Evolutionary conservation across 2,329 filamentous ascomycete genomes (phyloP), one percentile per base, ranked within the genome.

Genomic region (Scedosporium apiospermum): DNA sequence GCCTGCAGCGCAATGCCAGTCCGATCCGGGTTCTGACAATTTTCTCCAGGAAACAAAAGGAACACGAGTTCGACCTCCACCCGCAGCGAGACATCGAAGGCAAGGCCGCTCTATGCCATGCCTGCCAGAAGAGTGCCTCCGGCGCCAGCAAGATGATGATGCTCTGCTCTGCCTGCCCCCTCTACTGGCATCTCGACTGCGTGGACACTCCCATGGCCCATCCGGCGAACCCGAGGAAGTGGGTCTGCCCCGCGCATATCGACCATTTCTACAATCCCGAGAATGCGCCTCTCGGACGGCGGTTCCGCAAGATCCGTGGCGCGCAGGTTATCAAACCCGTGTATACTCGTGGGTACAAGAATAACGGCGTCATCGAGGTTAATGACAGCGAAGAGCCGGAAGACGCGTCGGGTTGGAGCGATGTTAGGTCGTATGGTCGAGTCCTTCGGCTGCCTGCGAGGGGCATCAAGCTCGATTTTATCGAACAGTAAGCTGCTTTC

Each of bases 171-270:
- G 85, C 83, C 69, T 99, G 93, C 75, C 80, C 84, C 12, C 82
- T 91, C 41, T 83, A 88, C 70, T 99, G 93, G 89, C 95, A 99
- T 76, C 80, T 96, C 60, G 93, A 98, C 74, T 99, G 95, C 75
- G 78, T 96, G 16, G 88, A 96, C 71, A 90, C 91, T 30, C 93
- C 93, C 41, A 77, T 93, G 70, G 86, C 92, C 41, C 86, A 89
- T 62, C 89, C 91, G 46, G 93, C 93, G 10, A 82, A 86, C 60
- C 80, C 88, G 60, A 86, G 88, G 69, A 88, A 87, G 62, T 99
- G 92, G 91, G 88, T 87, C 74, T 99, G 95, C 71, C 93, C 93
- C 59, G 86, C 89, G 66, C 95, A 99, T 72, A 80, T 89, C 51
- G 90, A 95, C 61, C 87, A 93, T 65, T 82, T 93, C 63, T 79